Base-by-base conservation (phyloP, 352 stramenopile species). In the Blastocystis sp. region DNA sequence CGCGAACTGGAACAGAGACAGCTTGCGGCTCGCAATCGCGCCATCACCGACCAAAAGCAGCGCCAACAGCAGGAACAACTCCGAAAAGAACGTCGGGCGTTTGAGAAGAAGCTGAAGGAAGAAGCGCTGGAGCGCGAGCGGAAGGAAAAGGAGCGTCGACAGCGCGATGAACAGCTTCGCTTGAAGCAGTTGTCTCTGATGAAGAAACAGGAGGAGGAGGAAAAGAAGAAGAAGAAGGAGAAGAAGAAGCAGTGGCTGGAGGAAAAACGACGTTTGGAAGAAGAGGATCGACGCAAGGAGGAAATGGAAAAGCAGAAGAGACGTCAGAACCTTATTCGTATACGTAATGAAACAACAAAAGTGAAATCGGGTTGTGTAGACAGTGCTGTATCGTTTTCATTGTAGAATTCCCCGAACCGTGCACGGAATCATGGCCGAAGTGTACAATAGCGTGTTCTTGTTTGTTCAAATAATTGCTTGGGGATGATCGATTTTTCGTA, bases 211-310 rank as follows among this genome's bases (percentile, higher is more conserved):
- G 29, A 84, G 55, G 73, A 84, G 39, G 47, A 66, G 39, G 73
- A 84, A 55, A 84, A 84, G 26, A 63, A 45, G 20, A 39, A 26
- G 26, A 68, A 9, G 26, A 55, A 63, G 9, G 73, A 84, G 13
- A 84, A 84, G 73, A 84, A 66, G 41, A 23, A 41, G 29, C 73
- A 66, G 26, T 84, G 73, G 73, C 37, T 18, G 20, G 73, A 84
- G 0, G 47, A 84, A 47, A 84, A 84, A 53, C 29, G 62, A 43
- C 73, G 47, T 7, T 55, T 84, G 55, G 73, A 84, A 34, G 47
- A 84, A 23, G 20, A 69, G 73, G 73, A 84, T 9, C 29, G 26
- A 11, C 37, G 47, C 18, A 84, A 47, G 56, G 34, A 55, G 13
- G 39, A 76, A 41, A 76, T 76, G 64, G 39, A 54, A 11, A 13